Base-by-base conservation (phyloP, 2,329 filamentous ascomycete genomes). In the Endocalyx cinctus region DNA sequence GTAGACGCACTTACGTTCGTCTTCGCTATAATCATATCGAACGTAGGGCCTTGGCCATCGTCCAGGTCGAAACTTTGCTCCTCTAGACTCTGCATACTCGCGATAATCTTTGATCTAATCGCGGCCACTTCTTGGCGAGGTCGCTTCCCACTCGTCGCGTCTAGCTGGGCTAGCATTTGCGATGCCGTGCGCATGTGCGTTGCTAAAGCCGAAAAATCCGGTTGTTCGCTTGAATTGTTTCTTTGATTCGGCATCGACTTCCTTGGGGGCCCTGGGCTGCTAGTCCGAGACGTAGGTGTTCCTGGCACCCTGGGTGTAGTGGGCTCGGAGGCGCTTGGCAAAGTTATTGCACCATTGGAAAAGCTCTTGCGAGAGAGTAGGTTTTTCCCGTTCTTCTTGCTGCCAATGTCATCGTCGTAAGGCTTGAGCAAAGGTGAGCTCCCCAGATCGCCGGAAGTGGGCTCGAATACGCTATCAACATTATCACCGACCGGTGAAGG, bases 161-260 rank as follows among this genome's bases (percentile, higher is more conserved):
- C 85, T 8, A 92, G 70, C 50, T 92, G 86, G 11, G 86, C 84
- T 27, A 92, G 67, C 86, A 92, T 92, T 57, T 89, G 84, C 11
- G 86, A 87, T 4, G 86, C 86, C 4, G 85, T 88, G 14, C 86
- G 77, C 85, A 92, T 92, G 56, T 92, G 86, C 10, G 85, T 89
- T 10, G 86, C 87, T 19, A 92, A 64, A 3, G 86, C 86, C 10
- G 84, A 87, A 46, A 90, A 84, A 51, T 92, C 86, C 2, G 84
- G 82, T 53, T 87, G 84, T 38, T 88, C 84, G 10, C 66, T 62
- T 12, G 73, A 64, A 17, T 67, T 67, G 43, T 71, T 74, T 29
- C 74, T 69, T 32, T 69, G 68, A 28, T 68, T 64, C 13, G 73
- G 66, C 17, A 84, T 47, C 69, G 79, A 72, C 54, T 77, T 78